These are phyloP conservation scores for Saccharomyces pastorianus DNA, from an alignment of 1,139 yeast genomes.

Conservation along the genomic window DNA sequence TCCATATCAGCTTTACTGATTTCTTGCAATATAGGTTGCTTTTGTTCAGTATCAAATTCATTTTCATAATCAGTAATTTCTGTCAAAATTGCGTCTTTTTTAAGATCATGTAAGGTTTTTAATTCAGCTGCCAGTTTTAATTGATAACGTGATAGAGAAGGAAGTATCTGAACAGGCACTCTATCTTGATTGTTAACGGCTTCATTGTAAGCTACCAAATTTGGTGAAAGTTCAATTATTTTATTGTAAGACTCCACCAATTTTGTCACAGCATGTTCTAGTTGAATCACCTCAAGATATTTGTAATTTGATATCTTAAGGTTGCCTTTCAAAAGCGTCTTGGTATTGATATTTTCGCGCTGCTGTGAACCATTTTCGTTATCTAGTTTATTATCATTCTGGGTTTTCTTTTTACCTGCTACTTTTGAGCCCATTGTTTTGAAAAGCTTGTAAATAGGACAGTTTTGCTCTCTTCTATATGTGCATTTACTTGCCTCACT, in stretches of 20 bases:
- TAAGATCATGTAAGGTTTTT: conserved; percentile 45
- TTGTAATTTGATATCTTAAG: conserved; percentile 12
- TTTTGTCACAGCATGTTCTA: conserved; percentile 44
- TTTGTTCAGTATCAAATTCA: conserved; percentile 28
- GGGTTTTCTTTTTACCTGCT: neutral
- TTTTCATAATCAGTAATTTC: conserved; percentile 33
- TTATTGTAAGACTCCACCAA: conserved; percentile 47
- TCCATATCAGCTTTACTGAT: conserved; percentile 16
- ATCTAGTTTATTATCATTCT: neutral
- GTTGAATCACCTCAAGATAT: conserved; percentile 33
- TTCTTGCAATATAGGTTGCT: conserved; percentile 19
- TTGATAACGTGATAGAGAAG: conserved; percentile 8
- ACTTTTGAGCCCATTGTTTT: neutral
- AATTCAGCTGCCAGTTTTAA: conserved; percentile 29
- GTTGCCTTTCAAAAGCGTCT: neutral
- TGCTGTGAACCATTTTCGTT: neutral
- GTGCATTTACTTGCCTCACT: neutral
- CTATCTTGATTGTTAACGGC: conserved; percentile 35
- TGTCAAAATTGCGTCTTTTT: conserved; percentile 43
- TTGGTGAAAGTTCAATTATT: conserved; percentile 50
- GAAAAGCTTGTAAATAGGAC: neutral
- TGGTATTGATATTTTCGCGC: neutral
- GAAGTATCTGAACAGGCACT: conserved; percentile 3
- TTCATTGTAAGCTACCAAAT: conserved; percentile 37
- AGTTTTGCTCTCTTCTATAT: neutral